A percentile compares a stretch with the other conserved stretches of the same genome.
phyloP scores from a whole-genome alignment of 164 flowering plant species.

The Sedum album region DNA sequence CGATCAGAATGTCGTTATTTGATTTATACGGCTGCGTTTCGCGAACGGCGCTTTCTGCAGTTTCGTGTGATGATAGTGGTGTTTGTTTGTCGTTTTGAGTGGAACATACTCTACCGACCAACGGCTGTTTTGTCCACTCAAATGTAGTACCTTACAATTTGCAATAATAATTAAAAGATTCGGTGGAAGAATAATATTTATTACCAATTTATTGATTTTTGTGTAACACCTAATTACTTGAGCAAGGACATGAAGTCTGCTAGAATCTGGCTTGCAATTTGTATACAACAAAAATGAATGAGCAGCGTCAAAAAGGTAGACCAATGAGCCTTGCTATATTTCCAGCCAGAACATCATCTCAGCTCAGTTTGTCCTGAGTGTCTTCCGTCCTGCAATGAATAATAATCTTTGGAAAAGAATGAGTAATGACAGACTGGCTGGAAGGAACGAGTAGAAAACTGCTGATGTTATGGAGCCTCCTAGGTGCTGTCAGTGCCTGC shows the following conservation, averaged over 20 bases:
- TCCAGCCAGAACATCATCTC: not conserved
- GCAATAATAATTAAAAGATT: not conserved
- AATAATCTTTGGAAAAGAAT: slow-evolving; percentile 3
- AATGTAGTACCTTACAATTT: not conserved
- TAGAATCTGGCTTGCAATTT: not conserved
- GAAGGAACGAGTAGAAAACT: not conserved
- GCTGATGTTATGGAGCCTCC: not conserved
- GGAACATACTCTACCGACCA: not conserved
- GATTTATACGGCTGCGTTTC: not conserved
- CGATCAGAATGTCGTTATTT: too few species aligned
- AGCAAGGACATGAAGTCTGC: not conserved
- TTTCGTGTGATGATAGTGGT: not conserved
- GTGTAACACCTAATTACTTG: not conserved
- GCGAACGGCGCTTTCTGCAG: not conserved
- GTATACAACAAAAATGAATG: not conserved
- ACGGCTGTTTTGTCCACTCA: not conserved
- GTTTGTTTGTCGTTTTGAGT: not conserved
- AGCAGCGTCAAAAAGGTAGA: not conserved
- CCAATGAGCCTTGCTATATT: not conserved
- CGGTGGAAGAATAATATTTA: not conserved
- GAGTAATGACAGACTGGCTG: slow-evolving; percentile 4
- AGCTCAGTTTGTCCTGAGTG: not conserved
- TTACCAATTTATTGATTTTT: not conserved
- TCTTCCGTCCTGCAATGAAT: not conserved
- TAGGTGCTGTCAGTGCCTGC: slow-evolving; percentile 14